Percentiles rank a stretch among this genome's conserved stretches.
Evolutionary conservation across 345 rosid genomes (phyloP).

Genomic region (Populus euphratica): DNA sequence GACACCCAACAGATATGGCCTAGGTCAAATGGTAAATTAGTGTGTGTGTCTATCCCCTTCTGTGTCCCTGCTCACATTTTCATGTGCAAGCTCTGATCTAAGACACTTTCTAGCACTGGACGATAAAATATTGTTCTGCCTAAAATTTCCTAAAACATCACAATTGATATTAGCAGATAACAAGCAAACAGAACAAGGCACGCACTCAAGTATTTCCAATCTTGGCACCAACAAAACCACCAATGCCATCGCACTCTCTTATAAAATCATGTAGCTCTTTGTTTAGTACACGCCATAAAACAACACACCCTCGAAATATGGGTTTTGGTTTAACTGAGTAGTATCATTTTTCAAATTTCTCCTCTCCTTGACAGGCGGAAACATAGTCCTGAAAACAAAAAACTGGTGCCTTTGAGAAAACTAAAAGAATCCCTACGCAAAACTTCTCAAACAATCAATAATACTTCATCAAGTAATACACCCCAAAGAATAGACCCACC

Average conservation of each 20-base stretch:
- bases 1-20: no score
- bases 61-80: background rate
- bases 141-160: background rate
- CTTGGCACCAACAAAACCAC: constrained; percentile 76
- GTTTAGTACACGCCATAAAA: constrained; percentile 69
- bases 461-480: background rate
- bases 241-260: constrained; percentile 64
- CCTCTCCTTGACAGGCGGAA: constrained; percentile 66
- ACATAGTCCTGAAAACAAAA: constrained; percentile 56
- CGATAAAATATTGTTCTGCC: background rate
- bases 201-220: constrained; percentile 77
- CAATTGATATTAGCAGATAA: background rate
- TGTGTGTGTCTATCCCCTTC: background rate
- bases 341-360: constrained; percentile 68
- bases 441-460: background rate
- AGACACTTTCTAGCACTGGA: background rate
- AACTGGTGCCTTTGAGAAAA: background rate
- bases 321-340: constrained; percentile 58
- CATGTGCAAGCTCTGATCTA: background rate
- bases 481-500: background rate
- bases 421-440: background rate
- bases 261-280: constrained; percentile 77
- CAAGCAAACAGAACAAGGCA: background rate
- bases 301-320: constrained; percentile 73
- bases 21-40: no score